A percentile compares a stretch with the other conserved stretches of the same genome.
phyloP scores from a whole-genome alignment of 2,329 filamentous ascomycete genomes.

The Pseudocercospora fijiensis region DNA sequence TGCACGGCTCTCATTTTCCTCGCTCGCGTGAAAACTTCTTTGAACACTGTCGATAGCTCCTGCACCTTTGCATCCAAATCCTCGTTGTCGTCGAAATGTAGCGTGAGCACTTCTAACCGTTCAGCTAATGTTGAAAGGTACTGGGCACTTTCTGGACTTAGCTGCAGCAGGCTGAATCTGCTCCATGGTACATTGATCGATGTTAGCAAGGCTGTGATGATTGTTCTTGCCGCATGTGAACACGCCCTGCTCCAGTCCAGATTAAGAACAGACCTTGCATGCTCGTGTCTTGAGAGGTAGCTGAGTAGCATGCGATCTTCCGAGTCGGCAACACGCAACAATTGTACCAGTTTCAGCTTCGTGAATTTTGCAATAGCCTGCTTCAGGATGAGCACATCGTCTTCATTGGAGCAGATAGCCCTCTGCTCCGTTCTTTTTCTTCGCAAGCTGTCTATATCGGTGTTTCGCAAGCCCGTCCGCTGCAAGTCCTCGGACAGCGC shows the following conservation, averaged over 20 bases:
- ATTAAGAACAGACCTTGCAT: conserved; percentile 48
- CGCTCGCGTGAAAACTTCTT: conserved; percentile 58
- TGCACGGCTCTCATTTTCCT: conserved; percentile 63
- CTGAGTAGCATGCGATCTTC: conserved; percentile 56
- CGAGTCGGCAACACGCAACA: conserved; percentile 61
- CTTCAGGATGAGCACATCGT: conserved; percentile 55
- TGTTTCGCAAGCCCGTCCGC: conserved; percentile 17
- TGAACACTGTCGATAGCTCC: conserved; percentile 58
- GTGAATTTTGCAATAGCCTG: conserved; percentile 59
- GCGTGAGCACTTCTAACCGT: conserved; percentile 61
- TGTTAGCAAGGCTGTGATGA: conserved; percentile 57
- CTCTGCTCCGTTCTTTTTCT: conserved; percentile 52
- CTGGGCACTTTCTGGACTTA: conserved; percentile 60
- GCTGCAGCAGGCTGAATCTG: conserved; percentile 62
- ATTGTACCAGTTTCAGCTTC: conserved; percentile 62
- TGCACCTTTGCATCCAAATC: conserved; percentile 59
- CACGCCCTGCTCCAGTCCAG: conserved; percentile 64
- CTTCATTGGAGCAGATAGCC: conserved; percentile 51
- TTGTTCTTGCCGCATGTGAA: conserved; percentile 59
- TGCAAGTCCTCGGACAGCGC: conserved; percentile 21
- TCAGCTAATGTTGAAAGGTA: conserved; percentile 54
- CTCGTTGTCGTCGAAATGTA: conserved; percentile 61
- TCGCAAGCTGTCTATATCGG: conserved; percentile 39
- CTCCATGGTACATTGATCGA: conserved; percentile 56
- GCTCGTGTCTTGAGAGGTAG: conserved; percentile 48